Percentiles rank a stretch among this genome's conserved stretches.
These are phyloP conservation scores for Citrus trifoliata DNA, from an alignment of 345 rosid genomes.

Conservation along the genomic window DNA sequence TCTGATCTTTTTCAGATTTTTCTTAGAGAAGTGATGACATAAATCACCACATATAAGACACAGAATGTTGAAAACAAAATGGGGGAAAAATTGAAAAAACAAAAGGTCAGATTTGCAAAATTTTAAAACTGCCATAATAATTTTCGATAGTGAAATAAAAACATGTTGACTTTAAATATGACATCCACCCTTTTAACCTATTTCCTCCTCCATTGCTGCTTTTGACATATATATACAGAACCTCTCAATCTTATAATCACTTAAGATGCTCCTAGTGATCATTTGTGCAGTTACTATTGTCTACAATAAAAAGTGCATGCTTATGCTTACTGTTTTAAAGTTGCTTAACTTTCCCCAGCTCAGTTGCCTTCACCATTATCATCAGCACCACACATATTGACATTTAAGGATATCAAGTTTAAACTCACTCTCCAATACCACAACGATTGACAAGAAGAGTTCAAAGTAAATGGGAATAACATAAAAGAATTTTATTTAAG, in stretches of 20 bases:
- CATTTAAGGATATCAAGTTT: not conserved
- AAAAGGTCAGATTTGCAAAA: constrained; percentile 22
- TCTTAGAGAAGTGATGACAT: not conserved
- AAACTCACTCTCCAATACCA: not conserved
- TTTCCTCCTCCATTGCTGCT: constrained; percentile 9
- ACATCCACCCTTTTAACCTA: constrained; percentile 19
- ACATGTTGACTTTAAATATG: constrained; percentile 30
- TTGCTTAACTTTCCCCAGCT: not conserved
- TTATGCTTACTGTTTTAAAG: not conserved
- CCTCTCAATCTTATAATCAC: not conserved
- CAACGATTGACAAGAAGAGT: not conserved
- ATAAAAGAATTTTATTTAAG: not conserved
- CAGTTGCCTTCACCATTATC: not conserved
- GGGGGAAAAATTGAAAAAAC: not conserved
- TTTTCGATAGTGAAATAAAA: constrained; percentile 40
- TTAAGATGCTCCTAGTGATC: not conserved
- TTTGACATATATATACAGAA: not conserved
- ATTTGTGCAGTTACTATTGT: not conserved
- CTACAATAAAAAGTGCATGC: not conserved
- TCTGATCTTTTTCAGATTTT: not conserved
- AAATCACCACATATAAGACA: not conserved
- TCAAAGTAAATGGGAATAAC: not conserved
- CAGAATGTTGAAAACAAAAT: not conserved
- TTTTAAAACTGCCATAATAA: constrained; percentile 38
- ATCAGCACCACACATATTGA: not conserved